Evolutionary conservation across 2,329 filamentous ascomycete genomes (phyloP), one percentile per base, ranked within the genome.

Genomic region (Passalora sequoiae): DNA sequence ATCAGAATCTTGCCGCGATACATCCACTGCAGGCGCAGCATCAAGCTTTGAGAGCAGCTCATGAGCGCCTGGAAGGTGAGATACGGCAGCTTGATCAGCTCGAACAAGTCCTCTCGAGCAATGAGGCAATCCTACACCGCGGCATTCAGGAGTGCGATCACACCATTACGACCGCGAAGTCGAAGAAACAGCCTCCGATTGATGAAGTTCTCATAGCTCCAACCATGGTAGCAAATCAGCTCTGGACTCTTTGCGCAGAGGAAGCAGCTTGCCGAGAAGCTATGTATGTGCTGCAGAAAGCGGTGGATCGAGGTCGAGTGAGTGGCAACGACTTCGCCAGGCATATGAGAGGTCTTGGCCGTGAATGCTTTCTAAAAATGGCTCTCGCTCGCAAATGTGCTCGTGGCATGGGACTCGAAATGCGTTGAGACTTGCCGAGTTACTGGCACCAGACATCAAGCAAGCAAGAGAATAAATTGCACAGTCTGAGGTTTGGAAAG

Each of bases 141-240:
- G 83, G 85, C 3, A 79, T 97, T 39, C 75, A 77, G 21, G 82
- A 85, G 49, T 91, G 91, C 3, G 89, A 96, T 61, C 71, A 70
- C 4, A 81, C 89, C 8, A 86, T 96, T 51, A 76, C 80, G 30
- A 77, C 80, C 39, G 86, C 86, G n/a, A 76, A 80, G 44, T 73
- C 73, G 12, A 80, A 86, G 37, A 75, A 76, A 29, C 76, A 82
- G 1, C 89, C 89, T 0, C 79, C 83, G 36, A 84, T 97, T 37
- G 92, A 98, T 63, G 89, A 94, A 47, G 76, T 97, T 24, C 73
- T 98, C 2, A 87, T 96, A n/a, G 88, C 89, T 3, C 89, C 91
- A 1, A 96, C 88, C 0, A 84, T 96, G 1, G 92, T 96, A 4
- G 87, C 86, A 0, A 89, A 91, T 53, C 92, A 98, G 70, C 70